Base-by-base conservation (phyloP, 805 yeast species). In the Lachancea dasiensis region DNA sequence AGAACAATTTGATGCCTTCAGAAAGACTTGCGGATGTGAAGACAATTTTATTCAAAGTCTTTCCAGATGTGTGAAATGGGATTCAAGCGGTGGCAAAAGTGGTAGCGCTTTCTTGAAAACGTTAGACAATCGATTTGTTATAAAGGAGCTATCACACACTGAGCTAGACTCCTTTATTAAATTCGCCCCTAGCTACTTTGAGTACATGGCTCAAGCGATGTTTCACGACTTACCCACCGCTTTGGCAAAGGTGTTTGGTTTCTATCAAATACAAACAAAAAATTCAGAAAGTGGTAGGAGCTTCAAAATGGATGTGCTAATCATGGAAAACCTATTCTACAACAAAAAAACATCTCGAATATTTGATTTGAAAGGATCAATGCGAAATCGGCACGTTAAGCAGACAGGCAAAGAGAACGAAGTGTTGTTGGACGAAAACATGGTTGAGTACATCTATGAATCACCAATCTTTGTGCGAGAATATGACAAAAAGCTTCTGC, bases 381-480 rank as follows among this genome's bases (percentile, higher is more conserved):
- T 92, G 97, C 69, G 98, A 45, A 92, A 92, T 60, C 71, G 99
- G 47, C 97, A 90, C 53, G 98, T 90, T 25, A 82, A 89, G 49
- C 95, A 90, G 58, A 94, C 98, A 0, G 98, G 98, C 5, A 81
- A 78, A 53, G 95, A 83, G 45, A 87, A 92, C 54, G 97, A 92
- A 60, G 99, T 92, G 1, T 64, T 92, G 18, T 63, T 92, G 39
- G 99, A 92, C 61, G 99, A 92, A 52, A 92, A 92, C 55, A 92
- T 92, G 98, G 94, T 92, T 44, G 98, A 92, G 56, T 92, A 86
- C 56, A 90, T 94, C 42, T 92, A 86, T 54, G 98, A 92, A 58
- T 81, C 94, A 17, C 99, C 99, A 0, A 73, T 92, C 25, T 94
- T 86, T 67, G 95, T 92, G 5, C 70, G 90, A 41, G 97, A 90